phyloP scores from a whole-genome alignment of 129 eudicot genomes.

The Saussurea involucrata region DNA sequence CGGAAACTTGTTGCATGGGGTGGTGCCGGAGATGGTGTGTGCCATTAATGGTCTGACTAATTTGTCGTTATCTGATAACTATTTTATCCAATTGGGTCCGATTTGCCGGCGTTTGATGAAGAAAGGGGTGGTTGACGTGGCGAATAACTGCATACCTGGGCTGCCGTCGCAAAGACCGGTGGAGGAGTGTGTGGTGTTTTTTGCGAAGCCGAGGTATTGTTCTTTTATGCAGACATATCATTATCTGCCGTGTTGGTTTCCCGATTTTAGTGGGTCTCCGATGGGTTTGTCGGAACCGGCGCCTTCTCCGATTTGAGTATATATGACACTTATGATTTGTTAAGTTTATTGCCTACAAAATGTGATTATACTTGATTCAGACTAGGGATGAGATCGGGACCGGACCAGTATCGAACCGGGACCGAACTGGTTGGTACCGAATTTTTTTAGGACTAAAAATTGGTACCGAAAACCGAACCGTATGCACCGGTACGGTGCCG shows the following conservation, averaged over 20 bases:
- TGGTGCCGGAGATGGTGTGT: slow-evolving; percentile 80
- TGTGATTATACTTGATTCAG: not conserved
- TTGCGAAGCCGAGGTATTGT: slow-evolving; percentile 52
- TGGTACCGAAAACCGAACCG: too few relatives aligned
- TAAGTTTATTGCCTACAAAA: not conserved
- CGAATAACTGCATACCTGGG: slow-evolving; percentile 64
- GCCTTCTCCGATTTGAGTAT: slow-evolving; percentile 37
- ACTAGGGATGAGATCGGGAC: too few relatives aligned
- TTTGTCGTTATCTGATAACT: slow-evolving; percentile 60
- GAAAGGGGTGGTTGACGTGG: slow-evolving; percentile 66
- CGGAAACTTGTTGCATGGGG: slow-evolving; percentile 55
- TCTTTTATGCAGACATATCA: slow-evolving; percentile 31
- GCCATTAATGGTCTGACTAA: slow-evolving; percentile 56
- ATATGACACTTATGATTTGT: not conserved
- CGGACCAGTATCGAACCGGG: too few relatives aligned
- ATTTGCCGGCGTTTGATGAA: slow-evolving; percentile 50
- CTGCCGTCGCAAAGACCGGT: slow-evolving; percentile 50
- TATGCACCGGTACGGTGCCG: too few relatives aligned
- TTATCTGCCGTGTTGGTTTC: slow-evolving; percentile 70
- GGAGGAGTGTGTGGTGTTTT: slow-evolving; percentile 46
- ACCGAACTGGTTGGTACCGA: too few relatives aligned
- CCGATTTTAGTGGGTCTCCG: slow-evolving; percentile 35
- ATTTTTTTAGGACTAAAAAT: too few relatives aligned
- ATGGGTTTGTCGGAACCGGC: slow-evolving; percentile 34
- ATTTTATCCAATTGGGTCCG: slow-evolving; percentile 55